Percentiles rank a stretch among this genome's conserved stretches.
Conservation (phyloP, 2,329 filamentous ascomycete genomes). For the Chrysoporthe puriensis region DNA sequence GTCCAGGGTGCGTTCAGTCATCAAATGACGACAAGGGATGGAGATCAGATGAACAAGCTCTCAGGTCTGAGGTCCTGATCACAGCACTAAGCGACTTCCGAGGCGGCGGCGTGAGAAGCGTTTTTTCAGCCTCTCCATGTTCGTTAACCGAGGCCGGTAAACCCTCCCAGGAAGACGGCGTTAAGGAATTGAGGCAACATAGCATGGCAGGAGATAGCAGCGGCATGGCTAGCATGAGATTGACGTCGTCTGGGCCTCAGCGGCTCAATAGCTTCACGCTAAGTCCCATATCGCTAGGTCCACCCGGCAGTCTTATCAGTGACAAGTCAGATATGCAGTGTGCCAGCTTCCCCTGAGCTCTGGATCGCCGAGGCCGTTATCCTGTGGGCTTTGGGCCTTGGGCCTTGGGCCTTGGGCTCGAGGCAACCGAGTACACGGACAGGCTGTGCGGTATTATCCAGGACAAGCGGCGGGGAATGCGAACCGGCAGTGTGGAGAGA, state of each 20-base stretch:
- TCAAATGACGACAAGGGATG: background rate
- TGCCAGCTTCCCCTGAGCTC: background rate
- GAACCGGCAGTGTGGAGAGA: background rate
- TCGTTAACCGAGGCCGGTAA: too few relatives aligned
- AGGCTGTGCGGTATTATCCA: too few relatives aligned
- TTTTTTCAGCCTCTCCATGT: too few relatives aligned
- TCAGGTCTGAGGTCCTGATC: too few relatives aligned
- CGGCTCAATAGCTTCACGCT: constrained; percentile 6
- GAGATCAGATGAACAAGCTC: background rate
- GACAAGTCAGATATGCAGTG: background rate
- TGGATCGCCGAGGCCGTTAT: background rate
- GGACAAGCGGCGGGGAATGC: background rate
- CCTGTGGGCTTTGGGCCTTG: background rate
- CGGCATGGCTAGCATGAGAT: background rate
- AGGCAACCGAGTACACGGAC: background rate
- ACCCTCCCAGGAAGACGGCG: too few relatives aligned
- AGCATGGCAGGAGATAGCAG: constrained; percentile 3
- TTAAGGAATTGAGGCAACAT: background rate
- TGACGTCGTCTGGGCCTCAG: background rate
- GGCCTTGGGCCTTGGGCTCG: too few relatives aligned
- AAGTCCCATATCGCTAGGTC: background rate
- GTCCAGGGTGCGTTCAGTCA: too few relatives aligned
- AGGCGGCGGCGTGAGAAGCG: too few relatives aligned
- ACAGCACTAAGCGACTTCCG: too few relatives aligned
- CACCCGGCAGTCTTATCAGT: constrained; percentile 6